These are phyloP conservation scores for Capsella rubella DNA, from an alignment of 441 rosid species.

Conservation along the genomic window DNA sequence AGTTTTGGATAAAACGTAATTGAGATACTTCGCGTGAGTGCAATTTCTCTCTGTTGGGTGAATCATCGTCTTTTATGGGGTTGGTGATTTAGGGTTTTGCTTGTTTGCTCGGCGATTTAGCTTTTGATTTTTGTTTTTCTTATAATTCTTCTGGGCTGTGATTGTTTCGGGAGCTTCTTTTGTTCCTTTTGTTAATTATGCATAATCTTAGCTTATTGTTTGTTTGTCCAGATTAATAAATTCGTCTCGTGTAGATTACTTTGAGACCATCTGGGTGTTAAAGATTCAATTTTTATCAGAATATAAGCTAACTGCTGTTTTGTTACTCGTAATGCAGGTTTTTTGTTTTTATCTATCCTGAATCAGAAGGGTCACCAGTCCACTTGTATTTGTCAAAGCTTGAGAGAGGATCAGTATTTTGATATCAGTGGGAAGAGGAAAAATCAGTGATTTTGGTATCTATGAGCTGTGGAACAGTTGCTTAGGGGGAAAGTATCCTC, in stretches of 20 bases:
- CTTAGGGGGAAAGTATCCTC: not conserved
- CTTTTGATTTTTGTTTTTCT: not conserved
- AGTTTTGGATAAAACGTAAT: not conserved
- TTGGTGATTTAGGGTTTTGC: slow-evolving; percentile 44
- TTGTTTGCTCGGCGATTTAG: slow-evolving; percentile 2
- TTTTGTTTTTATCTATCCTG: not conserved
- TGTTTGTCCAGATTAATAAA: not conserved
- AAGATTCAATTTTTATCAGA: slow-evolving; percentile 21
- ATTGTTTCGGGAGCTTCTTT: not conserved
- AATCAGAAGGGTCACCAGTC: not conserved
- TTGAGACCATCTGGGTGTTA: not conserved
- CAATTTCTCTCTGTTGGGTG: slow-evolving; percentile 9
- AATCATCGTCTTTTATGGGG: slow-evolving; percentile 16
- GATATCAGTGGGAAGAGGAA: not conserved
- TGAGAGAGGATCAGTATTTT: slow-evolving; percentile 9
- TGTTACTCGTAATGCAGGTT: slow-evolving; percentile 35
- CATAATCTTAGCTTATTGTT: not conserved
- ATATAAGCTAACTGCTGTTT: not conserved
- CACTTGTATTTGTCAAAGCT: slow-evolving; percentile 13
- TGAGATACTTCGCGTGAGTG: slow-evolving; percentile 16
- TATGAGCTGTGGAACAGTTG: slow-evolving; percentile 23
- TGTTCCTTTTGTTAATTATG: not conserved
- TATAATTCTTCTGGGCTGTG: not conserved
- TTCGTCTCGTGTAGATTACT: not conserved
- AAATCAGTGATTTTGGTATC: slow-evolving; percentile 17